Conservation (phyloP, 2,329 filamentous ascomycete species). For the Basipetospora sp. region DNA sequence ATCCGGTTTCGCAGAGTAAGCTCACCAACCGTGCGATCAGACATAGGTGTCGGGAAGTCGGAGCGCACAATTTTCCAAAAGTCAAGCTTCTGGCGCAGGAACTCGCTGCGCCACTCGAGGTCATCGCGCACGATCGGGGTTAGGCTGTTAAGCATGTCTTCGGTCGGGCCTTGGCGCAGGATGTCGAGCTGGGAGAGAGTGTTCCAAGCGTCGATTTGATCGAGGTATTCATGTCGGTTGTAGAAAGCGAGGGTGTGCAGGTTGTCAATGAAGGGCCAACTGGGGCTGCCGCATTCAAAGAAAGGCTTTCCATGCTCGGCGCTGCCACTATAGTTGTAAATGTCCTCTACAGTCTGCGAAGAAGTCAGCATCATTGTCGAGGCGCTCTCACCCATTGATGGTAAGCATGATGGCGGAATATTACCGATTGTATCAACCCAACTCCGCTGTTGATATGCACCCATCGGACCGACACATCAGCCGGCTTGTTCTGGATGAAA, state of each 20-base stretch:
- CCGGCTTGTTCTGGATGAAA: slow-evolving; percentile 3
- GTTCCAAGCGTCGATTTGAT: slow-evolving; percentile 5
- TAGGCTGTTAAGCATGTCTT: slow-evolving; percentile 1
- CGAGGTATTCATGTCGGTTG: slow-evolving; percentile 8
- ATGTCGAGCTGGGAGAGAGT: neutral
- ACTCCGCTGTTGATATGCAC: slow-evolving; percentile 4
- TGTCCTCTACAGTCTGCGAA: slow-evolving; percentile 5
- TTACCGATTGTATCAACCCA: slow-evolving; percentile 3
- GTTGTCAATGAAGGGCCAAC: slow-evolving; percentile 5
- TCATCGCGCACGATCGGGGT: neutral
- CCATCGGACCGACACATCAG: slow-evolving; percentile 3
- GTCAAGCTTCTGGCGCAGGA: slow-evolving; percentile 1
- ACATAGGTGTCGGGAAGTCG: slow-evolving; percentile 1
- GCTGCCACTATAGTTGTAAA: slow-evolving; percentile 6
- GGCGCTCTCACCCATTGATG: too few species aligned
- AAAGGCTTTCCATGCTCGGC: slow-evolving; percentile 4
- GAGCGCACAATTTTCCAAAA: slow-evolving; percentile 4
- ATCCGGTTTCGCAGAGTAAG: slow-evolving; percentile 2
- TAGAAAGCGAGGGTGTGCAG: slow-evolving; percentile 3
- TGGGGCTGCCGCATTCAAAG: neutral
- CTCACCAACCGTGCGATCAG: slow-evolving; percentile 5
- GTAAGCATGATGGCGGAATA: too few species aligned
- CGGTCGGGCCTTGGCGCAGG: slow-evolving; percentile 1
- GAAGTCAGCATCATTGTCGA: too few species aligned
- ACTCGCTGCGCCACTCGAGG: neutral